phyloP scores from a whole-genome alignment of 2,329 filamentous ascomycete species.

The Macrophomina pseudophaseolina region DNA sequence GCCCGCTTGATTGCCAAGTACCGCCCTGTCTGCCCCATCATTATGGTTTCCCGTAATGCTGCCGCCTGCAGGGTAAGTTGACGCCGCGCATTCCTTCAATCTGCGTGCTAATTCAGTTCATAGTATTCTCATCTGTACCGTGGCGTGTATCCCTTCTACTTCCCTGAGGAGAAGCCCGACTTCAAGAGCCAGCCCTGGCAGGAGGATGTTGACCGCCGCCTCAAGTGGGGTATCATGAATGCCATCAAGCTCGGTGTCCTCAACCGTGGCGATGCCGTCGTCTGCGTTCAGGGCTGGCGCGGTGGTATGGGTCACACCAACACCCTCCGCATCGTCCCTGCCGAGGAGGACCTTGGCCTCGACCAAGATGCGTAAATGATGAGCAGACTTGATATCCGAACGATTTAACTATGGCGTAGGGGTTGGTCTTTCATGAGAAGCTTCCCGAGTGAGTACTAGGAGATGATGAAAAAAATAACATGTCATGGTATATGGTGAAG shows the following conservation, averaged over 20 bases:
- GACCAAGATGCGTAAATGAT: conserved; percentile 50
- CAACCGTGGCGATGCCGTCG: conserved; percentile 72
- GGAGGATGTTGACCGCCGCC: conserved; percentile 95
- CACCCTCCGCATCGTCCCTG: conserved; percentile 64
- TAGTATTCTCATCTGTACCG: conserved; percentile 92
- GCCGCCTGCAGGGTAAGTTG: conserved; percentile 72
- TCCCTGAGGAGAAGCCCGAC: conserved; percentile 91
- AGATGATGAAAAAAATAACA: background rate
- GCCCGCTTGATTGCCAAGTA: conserved; percentile 97
- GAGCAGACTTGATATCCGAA: conserved; percentile 14
- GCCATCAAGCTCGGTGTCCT: conserved; percentile 83
- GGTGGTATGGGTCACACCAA: conserved; percentile 92
- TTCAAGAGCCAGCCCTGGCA: conserved; percentile 95
- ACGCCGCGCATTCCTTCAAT: background rate
- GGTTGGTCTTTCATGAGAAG: conserved; percentile 7
- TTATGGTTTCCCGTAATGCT: conserved; percentile 94
- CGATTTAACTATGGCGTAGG: conserved; percentile 20
- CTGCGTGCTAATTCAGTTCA: conserved; percentile 27
- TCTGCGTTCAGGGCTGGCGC: conserved; percentile 90
- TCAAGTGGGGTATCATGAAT: conserved; percentile 94
- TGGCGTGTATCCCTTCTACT: conserved; percentile 96
- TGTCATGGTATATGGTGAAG: conserved; percentile 6
- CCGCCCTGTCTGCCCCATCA: conserved; percentile 97
- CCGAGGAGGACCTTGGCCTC: conserved; percentile 56
- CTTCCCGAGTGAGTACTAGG: background rate